Evolutionary conservation across 2,329 filamentous ascomycete genomes (phyloP), one percentile per base, ranked within the genome.

Genomic region (Cercospora janseana): DNA sequence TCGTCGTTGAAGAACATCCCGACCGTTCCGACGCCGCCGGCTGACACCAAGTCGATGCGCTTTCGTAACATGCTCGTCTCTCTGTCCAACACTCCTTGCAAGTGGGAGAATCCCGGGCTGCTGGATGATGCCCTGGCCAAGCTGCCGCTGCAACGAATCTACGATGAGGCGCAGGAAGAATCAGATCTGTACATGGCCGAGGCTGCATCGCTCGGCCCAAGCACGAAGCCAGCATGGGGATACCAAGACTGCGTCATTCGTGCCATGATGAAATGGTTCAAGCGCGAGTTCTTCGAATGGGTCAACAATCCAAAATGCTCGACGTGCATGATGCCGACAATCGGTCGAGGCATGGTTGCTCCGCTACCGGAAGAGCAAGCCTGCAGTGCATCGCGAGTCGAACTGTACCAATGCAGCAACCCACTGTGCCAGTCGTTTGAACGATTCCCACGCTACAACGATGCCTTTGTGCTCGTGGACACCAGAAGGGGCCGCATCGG

Each of bases 181-280:
- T 83, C 81, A 58, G 89, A 96, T 67, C 84, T 96, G 23, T 76
- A 95, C 61, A 83, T 87, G 65, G 93, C 89, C 26, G 85, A 95
- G 69, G 92, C 92, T 24, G 87, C 87, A 66, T 95, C 89, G 60
- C 83, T 95, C 74, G 88, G 87, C 15, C 82, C 87, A 49, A 87
- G 85, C 48, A 61, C 61, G 34, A 86, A 87, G 68, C 82, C 91
- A 1, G 86, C 90, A 74, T 97, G 92, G 92, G 92, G 91, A 50
- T 96, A 97, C 67, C 92, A 97, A 70, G 93, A 98, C 72, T 98
- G 92, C 69, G 89, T 96, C 48, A 86, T 97, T 65, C 81, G 88
- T 59, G 88, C 92, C 54, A 76, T 97, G 57, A 76, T 97, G 64
- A 89, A 87, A 71, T 97, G 93, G 93, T 98, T 96, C 75, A 95